These are phyloP conservation scores for Blastocystis hominis DNA, from an alignment of 352 stramenopile species.

Conservation along the genomic window DNA sequence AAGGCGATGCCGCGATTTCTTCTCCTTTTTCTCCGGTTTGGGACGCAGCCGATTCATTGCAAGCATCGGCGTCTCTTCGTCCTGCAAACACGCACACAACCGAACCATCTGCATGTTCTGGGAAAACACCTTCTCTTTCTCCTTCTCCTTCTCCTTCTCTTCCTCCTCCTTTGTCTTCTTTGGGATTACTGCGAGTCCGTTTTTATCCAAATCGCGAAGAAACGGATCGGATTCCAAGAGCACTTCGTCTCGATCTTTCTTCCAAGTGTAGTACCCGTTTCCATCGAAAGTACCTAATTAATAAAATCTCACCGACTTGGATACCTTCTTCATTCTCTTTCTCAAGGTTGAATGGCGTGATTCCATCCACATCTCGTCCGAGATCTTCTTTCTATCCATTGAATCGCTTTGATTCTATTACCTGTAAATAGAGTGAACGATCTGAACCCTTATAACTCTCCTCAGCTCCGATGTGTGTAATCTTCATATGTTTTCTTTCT, in stretches of 20 bases:
- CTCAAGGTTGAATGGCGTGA: constrained; percentile 56
- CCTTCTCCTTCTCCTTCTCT: neutral
- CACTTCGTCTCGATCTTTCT: constrained; percentile 34
- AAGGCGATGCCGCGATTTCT: neutral
- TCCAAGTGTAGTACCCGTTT: constrained; percentile 21
- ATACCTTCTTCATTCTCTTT: constrained; percentile 51
- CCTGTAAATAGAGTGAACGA: neutral
- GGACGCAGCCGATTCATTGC: constrained; percentile 1
- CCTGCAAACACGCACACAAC: neutral
- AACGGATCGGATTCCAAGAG: neutral
- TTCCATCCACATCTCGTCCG: constrained; percentile 9
- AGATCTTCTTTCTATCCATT: constrained; percentile 37
- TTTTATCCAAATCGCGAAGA: constrained; percentile 21
- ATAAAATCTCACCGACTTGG: neutral
- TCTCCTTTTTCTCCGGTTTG: neutral
- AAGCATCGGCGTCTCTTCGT: neutral
- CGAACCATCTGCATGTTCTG: constrained; percentile 49
- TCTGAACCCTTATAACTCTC: neutral
- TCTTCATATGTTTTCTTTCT: neutral
- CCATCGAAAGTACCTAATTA: neutral
- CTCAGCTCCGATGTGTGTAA: constrained; percentile 22
- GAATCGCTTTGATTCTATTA: neutral
- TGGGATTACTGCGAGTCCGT: neutral
- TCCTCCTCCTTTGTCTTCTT: too few relatives aligned
- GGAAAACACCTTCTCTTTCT: neutral